Base-by-base conservation (phyloP, 164 flowering plant species). In the Euptelea pleiosperma region DNA sequence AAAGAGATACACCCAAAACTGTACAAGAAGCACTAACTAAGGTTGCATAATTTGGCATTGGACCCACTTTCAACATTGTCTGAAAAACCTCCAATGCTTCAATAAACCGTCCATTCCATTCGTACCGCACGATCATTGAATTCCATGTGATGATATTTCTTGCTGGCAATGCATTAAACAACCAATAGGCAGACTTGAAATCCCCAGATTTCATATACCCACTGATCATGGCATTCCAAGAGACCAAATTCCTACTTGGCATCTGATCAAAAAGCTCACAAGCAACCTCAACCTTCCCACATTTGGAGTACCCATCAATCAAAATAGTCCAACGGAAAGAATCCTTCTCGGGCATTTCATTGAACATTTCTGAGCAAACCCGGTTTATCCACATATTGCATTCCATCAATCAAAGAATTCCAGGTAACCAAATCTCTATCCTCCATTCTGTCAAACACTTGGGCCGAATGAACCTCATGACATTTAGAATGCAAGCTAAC, bases 401-500 rank as follows among this genome's bases (percentile, higher is more conserved):
- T 25, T n/a, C 66, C 66, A 62, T 35, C 45, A 25, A 54, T 33
- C 36, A 62, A n/a, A 22, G 52, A 43, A 54, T 44, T 53, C 59
- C 59, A 62, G 8, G 59, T 53, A 54, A 53, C 52, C 44, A 53
- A 53, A 53, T 53, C 49, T 16, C 18, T 55, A 21, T 35, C 24
- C 14, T 15, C 43, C 59, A 54, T 34, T 22, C 42, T 25, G 1
- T 44, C 51, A 35, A 62, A 41, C 70, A 70, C 37, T 15, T 12
- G 25, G 26, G 63, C 55, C 9, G 45, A 25, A 12, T 7, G 35
- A 48, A 59, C 36, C 16, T 58, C 62, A 0, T 33, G 14, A 22
- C 54, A 58, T 35, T 67, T 72, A 0, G 70, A 51, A 33, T 72
- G 70, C 68, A 76, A 34, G 46, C 54, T 61, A 12, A 76, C 69